phyloP scores from a whole-genome alignment of 768 basidiomycete species.

The Rhizopogon vinicolor region DNA sequence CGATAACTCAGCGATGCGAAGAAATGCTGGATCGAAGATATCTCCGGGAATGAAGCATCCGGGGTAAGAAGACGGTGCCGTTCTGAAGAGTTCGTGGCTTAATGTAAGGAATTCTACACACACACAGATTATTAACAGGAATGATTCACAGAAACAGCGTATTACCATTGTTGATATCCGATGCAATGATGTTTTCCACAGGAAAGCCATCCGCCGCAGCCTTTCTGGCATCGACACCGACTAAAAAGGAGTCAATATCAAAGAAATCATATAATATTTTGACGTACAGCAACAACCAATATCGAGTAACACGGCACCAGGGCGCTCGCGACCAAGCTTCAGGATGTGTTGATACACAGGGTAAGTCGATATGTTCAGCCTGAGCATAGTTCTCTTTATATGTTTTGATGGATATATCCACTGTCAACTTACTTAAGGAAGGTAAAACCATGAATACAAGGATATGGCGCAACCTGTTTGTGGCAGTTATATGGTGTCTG shows the following conservation, averaged over 20 bases:
- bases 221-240: constrained; percentile 33
- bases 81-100: constrained; percentile 58
- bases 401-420: too few relatives aligned
- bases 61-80: constrained; percentile 48
- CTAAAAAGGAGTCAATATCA: neutral
- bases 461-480: too few relatives aligned
- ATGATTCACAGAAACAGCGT: neutral
- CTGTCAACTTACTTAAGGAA: too few relatives aligned
- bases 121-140: neutral
- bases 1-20: constrained; percentile 30
- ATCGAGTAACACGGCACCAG: constrained; percentile 37
- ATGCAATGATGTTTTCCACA: constrained; percentile 29
- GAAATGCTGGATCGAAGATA: constrained; percentile 40
- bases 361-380: neutral
- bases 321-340: constrained; percentile 21
- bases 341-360: neutral
- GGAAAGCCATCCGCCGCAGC: constrained; percentile 41
- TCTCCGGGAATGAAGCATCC: constrained; percentile 53
- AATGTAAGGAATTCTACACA: constrained; percentile 49
- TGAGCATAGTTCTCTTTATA: too few relatives aligned
- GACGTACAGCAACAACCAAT: constrained; percentile 41
- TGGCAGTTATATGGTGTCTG: too few relatives aligned
- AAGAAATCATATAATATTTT: neutral
- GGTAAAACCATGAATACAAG: too few relatives aligned
- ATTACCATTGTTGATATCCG: constrained; percentile 36